Evolutionary conservation across 208 protist species (phyloP).

Genomic region (Trypanosoma theileri): DNA sequence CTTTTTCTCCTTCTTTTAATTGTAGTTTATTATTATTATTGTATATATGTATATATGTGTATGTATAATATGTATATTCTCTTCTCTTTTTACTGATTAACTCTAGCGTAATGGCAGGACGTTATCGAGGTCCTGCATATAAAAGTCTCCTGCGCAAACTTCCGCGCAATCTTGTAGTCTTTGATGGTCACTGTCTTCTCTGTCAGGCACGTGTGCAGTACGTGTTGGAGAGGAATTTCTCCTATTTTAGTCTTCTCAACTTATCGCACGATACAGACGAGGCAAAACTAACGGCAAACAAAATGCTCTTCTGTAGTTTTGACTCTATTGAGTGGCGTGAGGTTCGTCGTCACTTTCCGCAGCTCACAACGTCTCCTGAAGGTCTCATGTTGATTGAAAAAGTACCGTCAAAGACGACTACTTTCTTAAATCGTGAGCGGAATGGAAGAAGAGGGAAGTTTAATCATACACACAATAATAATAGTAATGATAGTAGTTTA

Average conservation of each 20-base stretch:
- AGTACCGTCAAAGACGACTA: slow-evolving; percentile 46
- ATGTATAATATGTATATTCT: not conserved
- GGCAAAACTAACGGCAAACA: slow-evolving; percentile 52
- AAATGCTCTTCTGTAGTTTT: slow-evolving; percentile 64
- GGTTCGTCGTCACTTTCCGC: slow-evolving; percentile 42
- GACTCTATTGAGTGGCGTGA: slow-evolving; percentile 52
- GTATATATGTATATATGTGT: slow-evolving; percentile 4
- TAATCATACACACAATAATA: not conserved
- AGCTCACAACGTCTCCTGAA: slow-evolving; percentile 33
- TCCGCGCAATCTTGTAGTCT: slow-evolving; percentile 73
- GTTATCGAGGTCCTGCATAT: slow-evolving; percentile 46
- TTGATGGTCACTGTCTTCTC: slow-evolving; percentile 80
- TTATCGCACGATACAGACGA: slow-evolving; percentile 27
- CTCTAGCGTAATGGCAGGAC: slow-evolving; percentile 19
- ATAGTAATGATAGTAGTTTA: not conserved
- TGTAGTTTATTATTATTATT: not conserved
- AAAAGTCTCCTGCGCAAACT: slow-evolving; percentile 50
- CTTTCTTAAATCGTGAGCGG: slow-evolving; percentile 36
- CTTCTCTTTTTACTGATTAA: not conserved
- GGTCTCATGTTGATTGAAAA: slow-evolving; percentile 78
- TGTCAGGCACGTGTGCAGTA: slow-evolving; percentile 71
- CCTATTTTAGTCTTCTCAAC: slow-evolving; percentile 60
- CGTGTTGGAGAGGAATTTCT: slow-evolving; percentile 85
- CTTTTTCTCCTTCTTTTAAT: too few species aligned
- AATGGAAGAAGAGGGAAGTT: not conserved